A percentile compares a stretch with the other conserved stretches of the same genome.
These are phyloP conservation scores for Lasiodiplodia citricola DNA, from an alignment of 2,329 filamentous ascomycete species.

Conservation along the genomic window DNA sequence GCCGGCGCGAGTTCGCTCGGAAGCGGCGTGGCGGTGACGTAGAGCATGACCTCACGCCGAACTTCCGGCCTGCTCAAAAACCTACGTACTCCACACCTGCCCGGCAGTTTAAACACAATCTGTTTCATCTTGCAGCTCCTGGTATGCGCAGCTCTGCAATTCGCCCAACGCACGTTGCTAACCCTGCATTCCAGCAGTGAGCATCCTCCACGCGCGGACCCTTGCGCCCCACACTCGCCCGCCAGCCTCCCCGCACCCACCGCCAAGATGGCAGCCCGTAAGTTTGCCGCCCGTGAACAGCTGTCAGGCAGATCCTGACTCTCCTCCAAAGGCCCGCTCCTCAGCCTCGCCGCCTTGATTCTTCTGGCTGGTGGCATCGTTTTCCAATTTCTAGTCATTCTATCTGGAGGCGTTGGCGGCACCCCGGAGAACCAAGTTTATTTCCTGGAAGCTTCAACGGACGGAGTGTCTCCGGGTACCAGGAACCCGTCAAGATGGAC, in stretches of 20 bases:
- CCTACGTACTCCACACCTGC: not conserved
- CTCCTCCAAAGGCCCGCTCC: constrained; percentile 54
- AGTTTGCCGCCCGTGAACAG: constrained; percentile 26
- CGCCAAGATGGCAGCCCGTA: constrained; percentile 32
- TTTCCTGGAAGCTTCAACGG: constrained; percentile 82
- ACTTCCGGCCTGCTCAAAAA: constrained; percentile 11
- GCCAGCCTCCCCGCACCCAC: not conserved
- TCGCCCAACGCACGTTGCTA: constrained; percentile 10
- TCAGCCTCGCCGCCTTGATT: constrained; percentile 64
- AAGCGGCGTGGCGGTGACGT: constrained; percentile 10
- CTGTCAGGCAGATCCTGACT: not conserved
- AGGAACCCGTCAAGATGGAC: constrained; percentile 78
- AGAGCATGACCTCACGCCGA: not conserved
- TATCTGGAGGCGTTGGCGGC: constrained; percentile 62
- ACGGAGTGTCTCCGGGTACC: constrained; percentile 68
- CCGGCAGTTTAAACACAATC: not conserved
- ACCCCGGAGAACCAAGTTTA: constrained; percentile 75
- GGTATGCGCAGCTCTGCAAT: constrained; percentile 15
- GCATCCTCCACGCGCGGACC: constrained; percentile 4
- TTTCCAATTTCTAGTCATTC: constrained; percentile 69
- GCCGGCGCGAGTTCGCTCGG: not conserved
- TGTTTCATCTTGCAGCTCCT: constrained; percentile 24
- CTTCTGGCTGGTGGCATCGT: constrained; percentile 67
- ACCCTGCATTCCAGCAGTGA: not conserved
- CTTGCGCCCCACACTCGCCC: constrained; percentile 12